A percentile compares a stretch with the other conserved stretches of the same genome.
phyloP scores from a whole-genome alignment of 179 eudicot genomes.

The Carnegiea gigantea region DNA sequence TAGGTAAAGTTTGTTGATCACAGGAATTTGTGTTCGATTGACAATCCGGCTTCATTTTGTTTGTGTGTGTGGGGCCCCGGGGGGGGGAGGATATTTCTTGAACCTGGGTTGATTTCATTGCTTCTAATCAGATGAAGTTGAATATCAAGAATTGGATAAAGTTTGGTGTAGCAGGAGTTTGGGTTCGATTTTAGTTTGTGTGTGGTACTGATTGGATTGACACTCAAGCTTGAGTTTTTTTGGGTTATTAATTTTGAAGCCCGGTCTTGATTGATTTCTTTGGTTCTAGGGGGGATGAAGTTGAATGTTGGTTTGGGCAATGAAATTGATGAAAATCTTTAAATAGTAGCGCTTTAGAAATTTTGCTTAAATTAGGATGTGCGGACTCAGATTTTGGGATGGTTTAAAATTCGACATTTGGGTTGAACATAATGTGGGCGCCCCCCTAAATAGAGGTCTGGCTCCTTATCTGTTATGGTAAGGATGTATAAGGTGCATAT shows the following conservation, averaged over 20 bases:
- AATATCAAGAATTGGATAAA: no score
- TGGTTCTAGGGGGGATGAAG: background rate
- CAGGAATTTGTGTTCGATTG: background rate
- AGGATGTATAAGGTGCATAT: background rate
- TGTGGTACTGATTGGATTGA: background rate
- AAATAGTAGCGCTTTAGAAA: background rate
- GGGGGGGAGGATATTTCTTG: no score
- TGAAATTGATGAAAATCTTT: background rate
- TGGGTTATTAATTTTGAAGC: no score
- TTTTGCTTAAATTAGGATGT: background rate
- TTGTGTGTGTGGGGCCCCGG: no score
- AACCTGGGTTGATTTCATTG: no score
- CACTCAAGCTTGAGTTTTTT: no score
- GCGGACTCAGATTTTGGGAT: background rate
- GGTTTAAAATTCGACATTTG: background rate
- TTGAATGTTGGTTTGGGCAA: background rate
- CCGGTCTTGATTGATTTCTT: no score
- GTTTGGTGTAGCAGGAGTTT: background rate
- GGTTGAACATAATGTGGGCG: background rate
- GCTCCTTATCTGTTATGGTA: slow-evolving; percentile 1
- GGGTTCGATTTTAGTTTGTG: background rate
- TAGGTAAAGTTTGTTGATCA: background rate
- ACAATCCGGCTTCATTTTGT: no score
- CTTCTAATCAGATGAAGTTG: background rate
- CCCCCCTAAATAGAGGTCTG: background rate